Base-by-base conservation (phyloP, 306 rosid species). In the Benincasa hispida region DNA sequence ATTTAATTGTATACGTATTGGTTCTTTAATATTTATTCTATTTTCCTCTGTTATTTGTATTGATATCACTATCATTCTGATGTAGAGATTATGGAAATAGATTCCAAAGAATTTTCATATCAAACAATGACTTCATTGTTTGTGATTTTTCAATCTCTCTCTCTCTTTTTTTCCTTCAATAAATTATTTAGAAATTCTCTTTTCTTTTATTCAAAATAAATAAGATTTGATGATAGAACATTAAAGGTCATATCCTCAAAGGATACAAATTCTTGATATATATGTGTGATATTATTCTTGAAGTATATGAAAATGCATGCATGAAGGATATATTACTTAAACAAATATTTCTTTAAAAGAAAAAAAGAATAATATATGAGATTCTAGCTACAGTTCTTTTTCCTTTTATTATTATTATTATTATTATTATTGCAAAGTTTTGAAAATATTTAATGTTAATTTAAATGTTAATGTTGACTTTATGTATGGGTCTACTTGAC, bases 381-480 rank as follows among this genome's bases (percentile, higher is more conserved):
- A 41, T 67, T 21, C 53, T n/a, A 12, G 10, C 22, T 67, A 67
- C n/a, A 3, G 15, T 35, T 4, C 0, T 18, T 34, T 60, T 6
- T 55, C 30, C 1, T 28, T 32, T 32, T 4, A 32, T 32, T 32
- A 28, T 28, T 28, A 28, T 32, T 32, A 32, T 32, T 32, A 32
- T 32, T 32, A 32, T 62, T n/a, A n/a, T n/a, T 32, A 15, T 62
- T 62, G 47, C 45, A 63, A 63, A 63, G 48, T 63, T 35, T 35
- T 8, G 27, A 6, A 30, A 35, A 35, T 34, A 32, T 63, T 63
- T 66, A 10, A 21, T 11, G 14, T 11, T 39, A 35, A 63, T 22
- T 67, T 37, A 42, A 67, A 67, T 67, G 75, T 42, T 69, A 66
- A 66, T 66, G 75, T 69, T 69, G 56, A 45, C 35, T 45, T 69